Evolutionary conservation across 2,329 filamentous ascomycete genomes (phyloP).

Genomic region (Diaporthe helianthi): DNA sequence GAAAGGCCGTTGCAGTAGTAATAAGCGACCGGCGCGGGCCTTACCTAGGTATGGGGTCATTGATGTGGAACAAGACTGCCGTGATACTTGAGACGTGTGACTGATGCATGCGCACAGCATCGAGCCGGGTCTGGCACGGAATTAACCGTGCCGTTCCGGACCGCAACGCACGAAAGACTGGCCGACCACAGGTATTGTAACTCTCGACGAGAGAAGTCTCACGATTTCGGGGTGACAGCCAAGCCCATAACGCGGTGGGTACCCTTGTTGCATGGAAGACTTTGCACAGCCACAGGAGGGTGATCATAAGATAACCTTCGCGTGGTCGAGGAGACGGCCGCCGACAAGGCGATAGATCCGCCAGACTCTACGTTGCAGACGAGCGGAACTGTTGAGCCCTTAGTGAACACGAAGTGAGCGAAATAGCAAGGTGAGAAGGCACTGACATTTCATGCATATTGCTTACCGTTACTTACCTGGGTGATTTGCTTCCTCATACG

Average conservation of each 20-base stretch:
- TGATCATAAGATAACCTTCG: no score
- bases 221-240: no score
- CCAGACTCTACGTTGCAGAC: not conserved
- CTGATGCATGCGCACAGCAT: not conserved
- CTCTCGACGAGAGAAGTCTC: no score
- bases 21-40: not conserved
- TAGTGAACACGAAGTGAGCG: not conserved
- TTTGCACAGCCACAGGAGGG: not conserved
- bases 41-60: not conserved
- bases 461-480: not conserved
- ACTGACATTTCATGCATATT: not conserved
- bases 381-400: not conserved
- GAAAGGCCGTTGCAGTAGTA: conserved; percentile 6
- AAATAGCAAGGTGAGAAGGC: not conserved
- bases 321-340: not conserved
- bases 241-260: not conserved
- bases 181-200: not conserved
- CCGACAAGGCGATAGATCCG: not conserved
- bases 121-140: not conserved
- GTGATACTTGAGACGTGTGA: not conserved
- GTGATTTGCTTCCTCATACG: not conserved
- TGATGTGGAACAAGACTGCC: conserved; percentile 14
- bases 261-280: not conserved
- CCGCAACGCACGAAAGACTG: not conserved
- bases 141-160: not conserved